Evolutionary conservation across 2,329 filamentous ascomycete genomes (phyloP).

Genomic region (Diaporthe citrichinensis): DNA sequence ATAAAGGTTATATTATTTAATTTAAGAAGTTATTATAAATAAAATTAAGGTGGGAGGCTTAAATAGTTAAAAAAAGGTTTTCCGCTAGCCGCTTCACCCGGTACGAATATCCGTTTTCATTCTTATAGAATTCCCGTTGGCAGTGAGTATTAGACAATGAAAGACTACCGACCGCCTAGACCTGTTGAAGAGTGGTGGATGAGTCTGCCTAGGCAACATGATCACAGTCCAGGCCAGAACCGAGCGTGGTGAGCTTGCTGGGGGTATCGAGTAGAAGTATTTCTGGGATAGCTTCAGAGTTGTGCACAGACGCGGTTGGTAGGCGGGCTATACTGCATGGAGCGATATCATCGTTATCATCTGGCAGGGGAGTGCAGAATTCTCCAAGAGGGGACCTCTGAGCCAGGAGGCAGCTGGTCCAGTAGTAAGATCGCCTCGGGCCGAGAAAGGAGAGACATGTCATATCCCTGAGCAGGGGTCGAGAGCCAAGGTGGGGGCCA

Average conservation of each 20-base stretch:
- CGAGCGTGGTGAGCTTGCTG: neutral
- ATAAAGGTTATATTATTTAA: too few species aligned
- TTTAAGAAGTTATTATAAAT: too few species aligned
- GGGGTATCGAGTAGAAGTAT: neutral
- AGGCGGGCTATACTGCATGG: neutral
- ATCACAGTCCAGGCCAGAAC: too few species aligned
- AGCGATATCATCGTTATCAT: neutral
- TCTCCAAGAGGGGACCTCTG: neutral
- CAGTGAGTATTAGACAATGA: neutral
- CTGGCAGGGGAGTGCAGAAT: neutral
- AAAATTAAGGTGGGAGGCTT: too few species aligned
- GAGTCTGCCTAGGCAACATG: too few species aligned
- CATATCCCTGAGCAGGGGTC: constrained; percentile 12
- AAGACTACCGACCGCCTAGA: too few species aligned
- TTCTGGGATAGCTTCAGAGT: neutral
- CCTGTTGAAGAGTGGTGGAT: neutral
- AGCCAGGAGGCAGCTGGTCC: constrained; percentile 27
- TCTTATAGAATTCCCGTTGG: too few species aligned
- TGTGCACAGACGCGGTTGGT: neutral
- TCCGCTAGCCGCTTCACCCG: too few species aligned
- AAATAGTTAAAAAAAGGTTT: too few species aligned
- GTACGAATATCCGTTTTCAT: too few species aligned
- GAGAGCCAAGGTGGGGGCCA: constrained; percentile 11
- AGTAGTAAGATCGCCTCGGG: constrained; percentile 39
- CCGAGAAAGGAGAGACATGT: constrained; percentile 35